Evolutionary conservation across 352 stramenopile species (phyloP), one percentile per base, ranked within the genome.

Genomic region (Plasmopara muralis): DNA sequence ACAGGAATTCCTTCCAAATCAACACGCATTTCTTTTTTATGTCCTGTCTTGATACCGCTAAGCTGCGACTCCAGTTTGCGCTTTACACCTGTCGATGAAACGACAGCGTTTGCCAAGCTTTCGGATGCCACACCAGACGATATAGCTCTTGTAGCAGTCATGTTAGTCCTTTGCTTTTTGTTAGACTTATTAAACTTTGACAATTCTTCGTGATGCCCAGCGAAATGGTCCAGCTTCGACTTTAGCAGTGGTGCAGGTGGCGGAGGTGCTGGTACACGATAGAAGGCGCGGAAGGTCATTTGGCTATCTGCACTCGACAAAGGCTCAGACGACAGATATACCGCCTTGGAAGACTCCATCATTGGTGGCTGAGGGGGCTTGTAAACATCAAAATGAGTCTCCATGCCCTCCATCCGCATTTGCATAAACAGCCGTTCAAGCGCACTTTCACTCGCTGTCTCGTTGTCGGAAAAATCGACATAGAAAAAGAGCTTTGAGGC

Each of bases 1-100:
- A 93, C 54, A 6, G 82, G 82, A 39, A 90, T 87, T 2, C 79
- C 82, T 44, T 89, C 80, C 12, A 89, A 67, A 57, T 93, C 79
- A 7, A 89, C 66, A 18, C 79, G 75, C 38, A 86, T 77, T 44
- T 89, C 77, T 47, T 93, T 87, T 18, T 53, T 56, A 37, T 48
- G 28, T 0, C 50, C 58, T 20, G 62, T 64, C 34, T 83, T 65
- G 20, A 64, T 49, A 28, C 45, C 47, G 12, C 50, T 43, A 10
- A 70, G 45, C 35, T 75, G 62, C 14, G 77, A 68, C 38, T 89
- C 78, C 12, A 86, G 60, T 45, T 92, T 94, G 18, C 75, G 74
- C 35, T 94, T 94, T 0, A 83, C 57, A 30, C 63, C 66, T 25
- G 70, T 47, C 18, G 54, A 49, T 14, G 45, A 33, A 28, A 34